phyloP scores from a whole-genome alignment of 169 alveolate species.

The Cryptosporidium tyzzeri region DNA sequence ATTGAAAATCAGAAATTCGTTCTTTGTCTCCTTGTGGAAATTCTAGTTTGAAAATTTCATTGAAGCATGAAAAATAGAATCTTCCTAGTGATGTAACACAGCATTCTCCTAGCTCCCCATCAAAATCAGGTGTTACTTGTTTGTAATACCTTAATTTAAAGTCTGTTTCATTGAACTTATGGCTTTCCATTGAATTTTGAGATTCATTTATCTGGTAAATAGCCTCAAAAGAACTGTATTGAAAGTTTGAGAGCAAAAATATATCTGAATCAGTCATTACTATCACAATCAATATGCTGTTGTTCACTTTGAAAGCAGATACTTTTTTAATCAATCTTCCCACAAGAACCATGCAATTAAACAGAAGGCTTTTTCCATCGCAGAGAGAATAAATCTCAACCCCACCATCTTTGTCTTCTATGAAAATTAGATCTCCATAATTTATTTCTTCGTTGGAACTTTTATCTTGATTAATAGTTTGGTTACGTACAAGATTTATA shows the following conservation, averaged over 20 bases:
- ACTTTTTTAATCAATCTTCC: conserved; percentile 6
- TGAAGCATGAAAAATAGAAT: conserved; percentile 27
- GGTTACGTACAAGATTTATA: not conserved
- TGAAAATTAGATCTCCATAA: conserved; percentile 29
- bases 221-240: conserved; percentile 22
- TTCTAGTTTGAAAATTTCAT: conserved; percentile 23
- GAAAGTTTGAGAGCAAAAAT: conserved; percentile 19
- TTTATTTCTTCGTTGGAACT: not conserved
- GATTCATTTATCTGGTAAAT: not conserved
- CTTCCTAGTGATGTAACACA: conserved; percentile 23
- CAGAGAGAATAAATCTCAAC: conserved; percentile 13
- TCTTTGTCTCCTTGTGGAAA: conserved; percentile 24
- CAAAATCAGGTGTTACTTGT: conserved; percentile 13
- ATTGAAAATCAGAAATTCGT: conserved; percentile 19
- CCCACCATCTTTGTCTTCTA: conserved; percentile 15
- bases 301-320: not conserved
- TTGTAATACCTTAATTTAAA: not conserved
- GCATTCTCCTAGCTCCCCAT: conserved; percentile 10
- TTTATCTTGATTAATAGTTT: not conserved
- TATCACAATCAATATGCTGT: conserved; percentile 9
- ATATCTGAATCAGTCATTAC: conserved; percentile 27
- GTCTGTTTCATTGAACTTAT: not conserved
- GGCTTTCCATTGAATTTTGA: not conserved
- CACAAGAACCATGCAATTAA: conserved; percentile 2
- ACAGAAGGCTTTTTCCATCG: not conserved